These are phyloP conservation scores for Litchi chinensis DNA, from an alignment of 345 rosid genomes.

Conservation along the genomic window DNA sequence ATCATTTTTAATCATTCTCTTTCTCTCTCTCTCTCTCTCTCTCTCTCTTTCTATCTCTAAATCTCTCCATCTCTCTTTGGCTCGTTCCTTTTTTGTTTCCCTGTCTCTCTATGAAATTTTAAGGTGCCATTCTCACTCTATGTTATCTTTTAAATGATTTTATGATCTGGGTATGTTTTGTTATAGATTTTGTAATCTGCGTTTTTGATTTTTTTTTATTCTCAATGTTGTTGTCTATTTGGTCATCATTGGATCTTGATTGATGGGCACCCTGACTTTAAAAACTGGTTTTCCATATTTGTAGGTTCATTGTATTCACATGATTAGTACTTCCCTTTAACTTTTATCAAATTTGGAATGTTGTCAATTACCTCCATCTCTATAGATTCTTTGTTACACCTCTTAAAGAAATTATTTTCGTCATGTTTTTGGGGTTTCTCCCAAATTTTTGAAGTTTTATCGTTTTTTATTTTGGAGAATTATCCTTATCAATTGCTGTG, in stretches of 20 bases:
- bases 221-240: not conserved
- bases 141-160: not conserved
- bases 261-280: constrained; percentile 23
- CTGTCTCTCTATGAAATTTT: constrained; percentile 23
- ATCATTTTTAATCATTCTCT: constrained; percentile 34
- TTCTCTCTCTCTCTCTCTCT: constrained; percentile 26
- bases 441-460: not conserved
- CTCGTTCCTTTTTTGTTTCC: constrained; percentile 8
- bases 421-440: constrained; percentile 12
- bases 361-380: constrained; percentile 19
- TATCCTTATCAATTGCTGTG: not conserved
- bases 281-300: constrained; percentile 16
- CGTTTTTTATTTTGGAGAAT: constrained; percentile 23
- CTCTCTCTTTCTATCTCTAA: not conserved
- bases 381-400: constrained; percentile 6
- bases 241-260: constrained; percentile 34
- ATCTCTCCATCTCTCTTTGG: constrained; percentile 21
- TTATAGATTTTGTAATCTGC: constrained; percentile 15
- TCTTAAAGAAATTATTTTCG: constrained; percentile 16
- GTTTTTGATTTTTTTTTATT: not conserved
- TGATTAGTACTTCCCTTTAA: constrained; percentile 22
- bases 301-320: constrained; percentile 17
- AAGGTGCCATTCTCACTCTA: constrained; percentile 14
- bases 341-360: constrained; percentile 26
- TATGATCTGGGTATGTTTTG: constrained; percentile 8